Conservation (phyloP, 768 basidiomycete genomes). For the Cantharellus anzutake region DNA sequence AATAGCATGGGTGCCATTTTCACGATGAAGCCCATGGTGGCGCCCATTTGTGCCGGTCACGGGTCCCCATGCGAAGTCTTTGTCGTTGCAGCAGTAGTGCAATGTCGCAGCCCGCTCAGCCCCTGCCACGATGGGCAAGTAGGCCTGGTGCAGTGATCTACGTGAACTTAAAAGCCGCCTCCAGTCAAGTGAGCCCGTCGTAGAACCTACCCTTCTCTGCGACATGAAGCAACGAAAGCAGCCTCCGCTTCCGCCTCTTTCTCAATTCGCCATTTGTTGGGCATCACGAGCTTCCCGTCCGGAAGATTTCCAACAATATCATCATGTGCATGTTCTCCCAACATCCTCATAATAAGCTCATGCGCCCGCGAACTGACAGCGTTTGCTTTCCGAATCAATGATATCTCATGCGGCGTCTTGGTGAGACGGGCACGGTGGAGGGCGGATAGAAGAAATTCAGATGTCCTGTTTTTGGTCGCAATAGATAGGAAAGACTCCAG, state of each 20-base stretch:
- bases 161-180: background rate
- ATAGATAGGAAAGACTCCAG: constrained; percentile 25
- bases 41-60: constrained; percentile 25
- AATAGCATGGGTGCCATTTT: constrained; percentile 26
- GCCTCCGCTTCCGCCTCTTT: constrained; percentile 92
- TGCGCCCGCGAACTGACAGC: constrained; percentile 79
- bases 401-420: constrained; percentile 60
- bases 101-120: constrained; percentile 74
- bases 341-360: constrained; percentile 78
- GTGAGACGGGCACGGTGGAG: constrained; percentile 65
- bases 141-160: constrained; percentile 74
- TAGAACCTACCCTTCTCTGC: constrained; percentile 57
- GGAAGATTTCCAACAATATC: constrained; percentile 20
- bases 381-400: constrained; percentile 58
- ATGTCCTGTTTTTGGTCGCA: constrained; percentile 25
- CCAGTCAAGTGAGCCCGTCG: background rate
- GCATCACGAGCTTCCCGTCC: constrained; percentile 27
- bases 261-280: constrained; percentile 74
- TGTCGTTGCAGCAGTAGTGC: constrained; percentile 90
- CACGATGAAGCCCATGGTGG: constrained; percentile 3
- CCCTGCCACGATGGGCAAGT: constrained; percentile 82
- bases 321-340: constrained; percentile 52
- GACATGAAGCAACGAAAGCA: constrained; percentile 76
- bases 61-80: constrained; percentile 73
- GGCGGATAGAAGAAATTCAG: constrained; percentile 50